Evolutionary conservation across 1,284 basidiomycete genomes (phyloP), one percentile per base, ranked within the genome.

Genomic region (Heterobasidion irregulare): DNA sequence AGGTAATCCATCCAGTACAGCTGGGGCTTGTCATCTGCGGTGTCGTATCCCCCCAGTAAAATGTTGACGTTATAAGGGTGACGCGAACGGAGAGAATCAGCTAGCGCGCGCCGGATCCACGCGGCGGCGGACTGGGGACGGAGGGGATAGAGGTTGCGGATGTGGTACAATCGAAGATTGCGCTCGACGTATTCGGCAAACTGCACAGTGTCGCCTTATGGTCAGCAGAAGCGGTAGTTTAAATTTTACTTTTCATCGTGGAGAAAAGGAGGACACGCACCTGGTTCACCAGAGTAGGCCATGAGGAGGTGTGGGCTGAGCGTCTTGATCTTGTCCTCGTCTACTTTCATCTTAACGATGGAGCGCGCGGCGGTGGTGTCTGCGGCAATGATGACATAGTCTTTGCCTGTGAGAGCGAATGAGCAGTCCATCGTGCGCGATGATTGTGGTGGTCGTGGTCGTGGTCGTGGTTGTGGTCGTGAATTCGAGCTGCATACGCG

Each of bases 1-100:
- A 97, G 79, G 69, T 97, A 94, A 73, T 99, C 96, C 59, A 98
- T 78, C 94, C 95, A 98, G 75, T 95, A 98, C 6, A 98, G 79
- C 61, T 89, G 86, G 4, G 94, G 88, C 26, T 73, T 74, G 58
- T 81, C 66, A 8, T 73, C 73, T 32, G 10, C 12, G 8, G 83
- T 81, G 72, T 99, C 97, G 68, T 88, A 98, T 15, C 96, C 96
- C 15, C 90, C 96, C 3, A 99, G 75, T 2, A 99, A 83, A 12
- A 99, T 76, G 69, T 98, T 98, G 64, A 99, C 96, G 7, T 87
- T 72, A 71, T 98, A 98, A 0, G 95, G 89, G 50, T 84, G 81
- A 57, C 92, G 82, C 0, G 93, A 94, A 52, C 97, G 89, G 16
- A 99, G 72, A 0, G 92, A 92, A 57, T 92, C 83, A 36, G 96